These are phyloP conservation scores for Naganishia onofrii DNA, from an alignment of 768 basidiomycete species.

Conservation along the genomic window DNA sequence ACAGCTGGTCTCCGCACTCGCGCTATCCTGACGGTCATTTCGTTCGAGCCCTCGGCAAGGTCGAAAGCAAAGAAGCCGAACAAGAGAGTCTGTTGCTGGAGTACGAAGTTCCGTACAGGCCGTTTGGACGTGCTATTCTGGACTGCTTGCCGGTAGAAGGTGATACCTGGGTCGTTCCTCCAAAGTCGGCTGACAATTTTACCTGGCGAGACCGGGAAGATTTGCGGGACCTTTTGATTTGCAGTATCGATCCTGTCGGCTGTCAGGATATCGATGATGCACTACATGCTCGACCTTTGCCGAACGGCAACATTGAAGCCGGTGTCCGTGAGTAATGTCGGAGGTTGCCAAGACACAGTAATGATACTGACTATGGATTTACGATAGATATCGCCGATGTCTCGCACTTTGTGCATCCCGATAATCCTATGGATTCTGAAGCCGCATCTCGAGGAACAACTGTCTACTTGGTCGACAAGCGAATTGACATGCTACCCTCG, in stretches of 20 bases:
- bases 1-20: conserved; percentile 81
- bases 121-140: conserved; percentile 92
- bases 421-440: conserved; percentile 93
- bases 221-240: conserved; percentile 76
- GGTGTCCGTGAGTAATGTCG: conserved; percentile 79
- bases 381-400: conserved; percentile 91
- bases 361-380: conserved; percentile 12
- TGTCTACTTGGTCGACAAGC: conserved; percentile 96
- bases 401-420: conserved; percentile 87
- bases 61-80: conserved; percentile 92
- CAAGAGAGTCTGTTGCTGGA: conserved; percentile 89
- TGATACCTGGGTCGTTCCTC: conserved; percentile 86
- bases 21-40: conserved; percentile 97
- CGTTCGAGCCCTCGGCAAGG: conserved; percentile 83
- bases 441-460: conserved; percentile 95
- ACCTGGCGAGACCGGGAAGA: conserved; percentile 85
- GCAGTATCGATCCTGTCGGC: conserved; percentile 92
- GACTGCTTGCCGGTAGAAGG: conserved; percentile 87
- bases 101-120: conserved; percentile 91
- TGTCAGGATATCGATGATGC: conserved; percentile 99
- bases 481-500: conserved; percentile 95
- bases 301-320: conserved; percentile 92
- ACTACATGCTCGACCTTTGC: conserved; percentile 77
- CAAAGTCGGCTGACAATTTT: conserved; percentile 59
- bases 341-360: neutral